Conservation (phyloP, 176 grass and related monocot species). For the Oryza meyeriana region DNA sequence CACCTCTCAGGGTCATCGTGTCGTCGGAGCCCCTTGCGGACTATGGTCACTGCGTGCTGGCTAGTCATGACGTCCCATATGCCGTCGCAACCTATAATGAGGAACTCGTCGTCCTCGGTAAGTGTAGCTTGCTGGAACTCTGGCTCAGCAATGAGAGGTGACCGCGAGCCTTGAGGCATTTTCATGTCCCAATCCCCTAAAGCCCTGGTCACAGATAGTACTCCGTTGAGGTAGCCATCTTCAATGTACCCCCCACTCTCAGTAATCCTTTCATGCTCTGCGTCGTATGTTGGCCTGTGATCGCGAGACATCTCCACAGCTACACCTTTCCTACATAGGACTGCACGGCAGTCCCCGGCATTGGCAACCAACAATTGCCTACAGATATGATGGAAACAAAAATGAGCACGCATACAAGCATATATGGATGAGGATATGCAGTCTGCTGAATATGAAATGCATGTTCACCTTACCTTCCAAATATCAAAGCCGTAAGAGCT, state of each 20-base stretch:
- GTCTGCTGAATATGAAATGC: not conserved
- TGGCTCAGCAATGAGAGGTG: slow-evolving; percentile 73
- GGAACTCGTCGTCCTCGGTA: slow-evolving; percentile 66
- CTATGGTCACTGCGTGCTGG: slow-evolving; percentile 56
- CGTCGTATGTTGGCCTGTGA: slow-evolving; percentile 56
- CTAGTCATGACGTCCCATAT: slow-evolving; percentile 82
- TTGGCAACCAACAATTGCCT: slow-evolving; percentile 84
- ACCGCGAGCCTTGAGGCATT: slow-evolving; percentile 36
- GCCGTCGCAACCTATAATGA: slow-evolving; percentile 74
- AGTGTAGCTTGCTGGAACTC: slow-evolving; percentile 60
- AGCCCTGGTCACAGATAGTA: slow-evolving; percentile 75
- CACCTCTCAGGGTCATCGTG: slow-evolving; percentile 67
- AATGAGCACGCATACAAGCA: not conserved
- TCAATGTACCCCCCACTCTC: slow-evolving; percentile 74
- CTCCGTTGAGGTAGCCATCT: slow-evolving; percentile 78
- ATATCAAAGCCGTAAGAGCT: slow-evolving; percentile 67
- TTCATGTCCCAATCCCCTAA: slow-evolving; percentile 96
- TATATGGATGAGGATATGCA: not conserved
- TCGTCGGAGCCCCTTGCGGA: slow-evolving; percentile 52
- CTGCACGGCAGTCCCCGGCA: slow-evolving; percentile 82
- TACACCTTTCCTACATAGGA: slow-evolving; percentile 66
- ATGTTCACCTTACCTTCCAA: slow-evolving; percentile 53
- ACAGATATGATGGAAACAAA: not conserved
- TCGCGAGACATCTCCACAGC: slow-evolving; percentile 81
- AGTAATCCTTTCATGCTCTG: slow-evolving; percentile 50